Evolutionary conservation across 495 filamentous ascomycete genomes (phyloP).

Genomic region (Glarea lozoyensis): DNA sequence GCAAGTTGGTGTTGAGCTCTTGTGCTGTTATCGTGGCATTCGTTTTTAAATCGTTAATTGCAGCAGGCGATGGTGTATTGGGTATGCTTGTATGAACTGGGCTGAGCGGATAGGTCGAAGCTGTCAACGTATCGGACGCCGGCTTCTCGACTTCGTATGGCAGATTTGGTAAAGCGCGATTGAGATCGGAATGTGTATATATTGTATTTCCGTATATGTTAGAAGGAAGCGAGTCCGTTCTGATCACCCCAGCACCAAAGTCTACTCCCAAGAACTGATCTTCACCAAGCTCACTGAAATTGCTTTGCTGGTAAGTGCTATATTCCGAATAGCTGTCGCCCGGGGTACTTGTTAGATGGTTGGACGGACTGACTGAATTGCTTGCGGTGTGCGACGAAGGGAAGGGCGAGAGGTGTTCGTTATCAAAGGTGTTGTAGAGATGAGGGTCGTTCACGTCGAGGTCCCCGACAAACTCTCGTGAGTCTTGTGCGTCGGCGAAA

Average conservation of each 20-base stretch:
- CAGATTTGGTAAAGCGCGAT: slow-evolving; percentile 8
- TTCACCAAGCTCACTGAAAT: slow-evolving; percentile 17
- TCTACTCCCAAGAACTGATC: slow-evolving; percentile 22
- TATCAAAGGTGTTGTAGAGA: slow-evolving; percentile 1
- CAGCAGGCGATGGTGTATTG: slow-evolving; percentile 13
- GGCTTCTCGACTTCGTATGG: slow-evolving; percentile 1
- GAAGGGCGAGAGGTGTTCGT: slow-evolving; percentile 17
- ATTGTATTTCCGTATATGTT: neutral
- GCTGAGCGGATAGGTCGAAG: slow-evolving; percentile 17
- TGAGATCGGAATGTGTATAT: slow-evolving; percentile 4
- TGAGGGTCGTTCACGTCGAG: slow-evolving; percentile 9
- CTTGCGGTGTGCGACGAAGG: slow-evolving; percentile 15
- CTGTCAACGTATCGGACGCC: slow-evolving; percentile 6
- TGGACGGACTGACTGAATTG: slow-evolving; percentile 19
- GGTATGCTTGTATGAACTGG: slow-evolving; percentile 15
- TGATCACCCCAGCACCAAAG: slow-evolving; percentile 17
- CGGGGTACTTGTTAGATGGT: slow-evolving; percentile 16
- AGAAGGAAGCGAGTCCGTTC: slow-evolving; percentile 14
- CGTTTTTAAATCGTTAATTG: slow-evolving; percentile 6
- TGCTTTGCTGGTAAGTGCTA: slow-evolving; percentile 18
- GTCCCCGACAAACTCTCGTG: slow-evolving; percentile 10
- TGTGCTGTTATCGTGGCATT: slow-evolving; percentile 11
- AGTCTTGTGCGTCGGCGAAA: slow-evolving; percentile 14
- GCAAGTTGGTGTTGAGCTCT: slow-evolving; percentile 9
- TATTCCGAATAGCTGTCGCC: slow-evolving; percentile 18